phyloP scores from a whole-genome alignment of 2,329 filamentous ascomycete species.

The Alternaria sp. region DNA sequence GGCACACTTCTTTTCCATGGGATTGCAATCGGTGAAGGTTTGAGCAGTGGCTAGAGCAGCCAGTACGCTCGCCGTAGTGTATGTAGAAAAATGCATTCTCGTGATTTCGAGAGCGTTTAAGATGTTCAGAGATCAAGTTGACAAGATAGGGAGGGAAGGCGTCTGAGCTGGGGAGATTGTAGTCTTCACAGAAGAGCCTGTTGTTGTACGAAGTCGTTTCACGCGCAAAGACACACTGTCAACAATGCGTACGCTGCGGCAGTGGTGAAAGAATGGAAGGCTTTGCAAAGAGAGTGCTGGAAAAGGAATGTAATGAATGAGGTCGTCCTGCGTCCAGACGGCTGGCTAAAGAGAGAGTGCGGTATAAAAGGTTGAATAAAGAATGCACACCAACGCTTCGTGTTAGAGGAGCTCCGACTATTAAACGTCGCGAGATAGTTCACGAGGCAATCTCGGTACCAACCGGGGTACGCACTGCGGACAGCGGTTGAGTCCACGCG shows the following conservation, averaged over 20 bases:
- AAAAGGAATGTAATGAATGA: slow-evolving; percentile 34
- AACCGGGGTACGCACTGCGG: slow-evolving; percentile 15
- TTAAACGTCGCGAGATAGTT: slow-evolving; percentile 38
- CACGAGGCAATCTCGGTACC: slow-evolving; percentile 40
- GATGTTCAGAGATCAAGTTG: neutral
- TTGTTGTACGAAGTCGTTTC: slow-evolving; percentile 17
- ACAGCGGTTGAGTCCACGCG: slow-evolving; percentile 34
- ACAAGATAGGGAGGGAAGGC: neutral
- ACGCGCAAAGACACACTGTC: slow-evolving; percentile 24
- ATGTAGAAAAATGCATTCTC: slow-evolving; percentile 41
- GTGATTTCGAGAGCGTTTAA: slow-evolving; percentile 27
- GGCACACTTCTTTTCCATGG: slow-evolving; percentile 56
- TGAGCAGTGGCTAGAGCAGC: slow-evolving; percentile 51
- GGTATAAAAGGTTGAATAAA: slow-evolving; percentile 41
- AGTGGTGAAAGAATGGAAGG: slow-evolving; percentile 41
- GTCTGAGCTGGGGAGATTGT: slow-evolving; percentile 24
- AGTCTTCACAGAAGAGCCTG: slow-evolving; percentile 45
- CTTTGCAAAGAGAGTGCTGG: slow-evolving; percentile 37
- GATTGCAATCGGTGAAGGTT: slow-evolving; percentile 58
- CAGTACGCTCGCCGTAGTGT: slow-evolving; percentile 43
- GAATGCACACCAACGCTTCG: slow-evolving; percentile 28
- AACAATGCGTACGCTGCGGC: slow-evolving; percentile 29
- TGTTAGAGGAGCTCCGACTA: slow-evolving; percentile 32
- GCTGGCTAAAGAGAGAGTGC: slow-evolving; percentile 37
- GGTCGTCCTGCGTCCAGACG: slow-evolving; percentile 45